Percentiles rank a stretch among this genome's conserved stretches.
Conservation (phyloP, 345 rosid genomes). For the Sonneratia caseolaris region DNA sequence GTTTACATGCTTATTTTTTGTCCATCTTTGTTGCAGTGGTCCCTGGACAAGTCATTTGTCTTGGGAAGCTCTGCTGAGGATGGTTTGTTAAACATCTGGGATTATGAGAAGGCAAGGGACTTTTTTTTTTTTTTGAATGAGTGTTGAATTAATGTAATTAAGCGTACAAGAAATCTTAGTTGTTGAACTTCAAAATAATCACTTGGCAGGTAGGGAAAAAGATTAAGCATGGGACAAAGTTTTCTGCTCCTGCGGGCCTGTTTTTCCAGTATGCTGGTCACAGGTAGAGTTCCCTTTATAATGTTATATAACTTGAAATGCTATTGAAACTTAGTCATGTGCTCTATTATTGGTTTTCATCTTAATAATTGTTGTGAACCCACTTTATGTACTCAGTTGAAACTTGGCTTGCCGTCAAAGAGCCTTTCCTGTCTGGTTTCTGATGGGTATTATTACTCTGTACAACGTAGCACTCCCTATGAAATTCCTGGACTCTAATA, state of each 20-base stretch:
- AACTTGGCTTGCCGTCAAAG: neutral
- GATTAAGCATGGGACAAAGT: conserved; percentile 23
- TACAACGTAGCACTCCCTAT: too few relatives aligned
- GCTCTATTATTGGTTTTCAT: neutral
- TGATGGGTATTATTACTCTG: neutral
- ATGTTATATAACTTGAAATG: neutral
- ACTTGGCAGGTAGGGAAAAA: conserved; percentile 37
- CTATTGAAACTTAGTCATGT: neutral
- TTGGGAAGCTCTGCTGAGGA: conserved; percentile 98
- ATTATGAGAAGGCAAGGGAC: conserved; percentile 61
- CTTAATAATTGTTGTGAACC: neutral
- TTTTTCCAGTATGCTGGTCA: conserved; percentile 59
- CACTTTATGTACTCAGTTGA: conserved; percentile 1
- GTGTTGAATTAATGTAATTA: neutral
- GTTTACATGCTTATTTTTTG: neutral
- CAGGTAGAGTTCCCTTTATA: neutral
- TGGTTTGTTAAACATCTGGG: conserved; percentile 93
- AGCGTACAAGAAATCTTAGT: neutral
- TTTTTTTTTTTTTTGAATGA: neutral
- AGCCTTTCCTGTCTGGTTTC: too few relatives aligned
- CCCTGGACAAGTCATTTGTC: conserved; percentile 76
- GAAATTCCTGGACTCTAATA: too few relatives aligned
- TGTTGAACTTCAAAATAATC: neutral
- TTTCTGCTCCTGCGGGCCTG: conserved; percentile 39
- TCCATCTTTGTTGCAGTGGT: conserved; percentile 55